phyloP scores from a whole-genome alignment of 805 yeast species.

The Hanseniaspora hatyaiensis region DNA sequence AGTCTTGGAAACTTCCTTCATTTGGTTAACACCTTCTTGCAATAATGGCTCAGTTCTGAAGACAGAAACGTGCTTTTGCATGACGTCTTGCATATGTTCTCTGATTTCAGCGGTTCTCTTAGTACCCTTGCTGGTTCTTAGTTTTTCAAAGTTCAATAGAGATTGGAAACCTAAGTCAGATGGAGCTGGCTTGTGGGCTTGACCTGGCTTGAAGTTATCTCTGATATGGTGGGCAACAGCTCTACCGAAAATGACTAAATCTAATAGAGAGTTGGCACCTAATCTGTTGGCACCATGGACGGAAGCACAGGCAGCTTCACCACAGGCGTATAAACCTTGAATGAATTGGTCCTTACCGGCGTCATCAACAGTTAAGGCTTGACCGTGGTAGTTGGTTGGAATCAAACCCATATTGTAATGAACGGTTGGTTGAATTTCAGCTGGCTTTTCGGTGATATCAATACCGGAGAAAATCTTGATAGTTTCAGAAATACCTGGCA shows the following conservation, averaged over 20 bases:
- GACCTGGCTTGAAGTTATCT: slow-evolving; percentile 75
- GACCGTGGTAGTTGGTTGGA: slow-evolving; percentile 96
- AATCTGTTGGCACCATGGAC: slow-evolving; percentile 99
- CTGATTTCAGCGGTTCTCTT: slow-evolving; percentile 79
- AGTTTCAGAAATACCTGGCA: slow-evolving; percentile 98
- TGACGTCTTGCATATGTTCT: slow-evolving; percentile 82
- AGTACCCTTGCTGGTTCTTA: slow-evolving; percentile 78
- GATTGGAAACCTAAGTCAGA: slow-evolving; percentile 83
- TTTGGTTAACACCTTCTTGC: slow-evolving; percentile 80
- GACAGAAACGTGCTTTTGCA: slow-evolving; percentile 95
- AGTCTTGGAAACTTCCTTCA: slow-evolving; percentile 60
- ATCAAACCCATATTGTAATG: slow-evolving; percentile 99
- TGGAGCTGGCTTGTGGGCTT: slow-evolving; percentile 71
- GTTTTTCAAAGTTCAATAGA: slow-evolving; percentile 75
- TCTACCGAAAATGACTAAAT: slow-evolving; percentile 95
- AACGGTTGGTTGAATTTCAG: slow-evolving; percentile 95
- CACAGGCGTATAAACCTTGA: slow-evolving; percentile 92
- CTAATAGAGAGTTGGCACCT: slow-evolving; percentile 95
- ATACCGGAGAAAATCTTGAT: slow-evolving; percentile 98
- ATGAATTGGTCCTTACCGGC: slow-evolving; percentile 82
- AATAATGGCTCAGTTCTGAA: slow-evolving; percentile 87
- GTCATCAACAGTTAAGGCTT: slow-evolving; percentile 71
- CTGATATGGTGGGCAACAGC: slow-evolving; percentile 90
- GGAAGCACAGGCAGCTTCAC: slow-evolving; percentile 98
- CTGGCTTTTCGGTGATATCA: slow-evolving; percentile 98